These are phyloP conservation scores for Diplodia seriata DNA, from an alignment of 2,329 filamentous ascomycete genomes.

Conservation along the genomic window DNA sequence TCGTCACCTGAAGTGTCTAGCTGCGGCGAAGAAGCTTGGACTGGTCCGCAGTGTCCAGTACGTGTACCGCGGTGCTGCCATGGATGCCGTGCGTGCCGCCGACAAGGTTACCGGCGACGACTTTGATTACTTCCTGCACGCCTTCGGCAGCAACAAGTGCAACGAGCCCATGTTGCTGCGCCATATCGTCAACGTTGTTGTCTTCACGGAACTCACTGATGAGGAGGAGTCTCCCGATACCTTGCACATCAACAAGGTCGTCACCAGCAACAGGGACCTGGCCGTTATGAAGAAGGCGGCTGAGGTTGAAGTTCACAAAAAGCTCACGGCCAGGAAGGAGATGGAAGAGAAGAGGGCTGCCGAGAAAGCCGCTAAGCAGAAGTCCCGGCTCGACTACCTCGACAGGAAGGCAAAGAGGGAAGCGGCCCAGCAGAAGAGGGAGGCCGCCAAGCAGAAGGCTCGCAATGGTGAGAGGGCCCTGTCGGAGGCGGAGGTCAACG, in stretches of 20 bases:
- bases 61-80: background rate
- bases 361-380: background rate
- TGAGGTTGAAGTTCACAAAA: background rate
- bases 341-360: background rate
- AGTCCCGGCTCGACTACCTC: too few species aligned
- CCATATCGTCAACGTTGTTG: constrained; percentile 49
- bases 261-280: background rate
- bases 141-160: constrained; percentile 1
- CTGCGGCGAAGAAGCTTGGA: constrained; percentile 47
- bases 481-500: background rate
- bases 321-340: background rate
- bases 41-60: constrained; percentile 37
- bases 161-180: constrained; percentile 34
- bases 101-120: constrained; percentile 43
- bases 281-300: background rate
- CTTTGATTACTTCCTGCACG: constrained; percentile 37
- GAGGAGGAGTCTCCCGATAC: constrained; percentile 32
- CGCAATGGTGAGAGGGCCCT: background rate
- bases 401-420: background rate
- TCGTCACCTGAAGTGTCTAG: constrained; percentile 41
- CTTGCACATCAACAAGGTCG: background rate
- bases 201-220: constrained; percentile 43
- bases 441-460: background rate
- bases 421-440: background rate
- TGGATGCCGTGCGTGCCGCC: constrained; percentile 43